Conservation (phyloP, 2,329 filamentous ascomycete species). For the Fusarium sublunatum region DNA sequence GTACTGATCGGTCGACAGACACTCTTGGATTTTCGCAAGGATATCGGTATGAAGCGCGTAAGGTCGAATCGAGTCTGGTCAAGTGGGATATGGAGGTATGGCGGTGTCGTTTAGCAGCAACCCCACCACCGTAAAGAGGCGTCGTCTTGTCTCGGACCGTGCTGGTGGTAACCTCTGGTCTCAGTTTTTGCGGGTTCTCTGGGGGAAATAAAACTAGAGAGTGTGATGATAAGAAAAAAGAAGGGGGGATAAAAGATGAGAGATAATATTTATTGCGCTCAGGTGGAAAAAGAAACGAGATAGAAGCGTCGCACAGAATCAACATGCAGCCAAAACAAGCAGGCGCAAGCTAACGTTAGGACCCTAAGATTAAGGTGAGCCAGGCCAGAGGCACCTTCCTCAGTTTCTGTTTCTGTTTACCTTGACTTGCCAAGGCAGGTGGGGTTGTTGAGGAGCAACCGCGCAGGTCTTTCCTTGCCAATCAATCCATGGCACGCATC, state of each 20-base stretch:
- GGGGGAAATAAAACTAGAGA: constrained; percentile 2
- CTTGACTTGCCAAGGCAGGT: constrained; percentile 21
- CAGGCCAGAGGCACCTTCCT: constrained; percentile 17
- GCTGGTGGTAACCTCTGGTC: constrained; percentile 16
- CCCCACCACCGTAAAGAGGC: constrained; percentile 39
- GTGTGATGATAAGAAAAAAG: constrained; percentile 9
- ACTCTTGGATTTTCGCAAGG: background rate
- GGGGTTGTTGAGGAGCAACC: constrained; percentile 45
- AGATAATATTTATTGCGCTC: constrained; percentile 21
- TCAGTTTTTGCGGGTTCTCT: background rate
- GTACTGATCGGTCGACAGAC: background rate
- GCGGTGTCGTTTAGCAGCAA: constrained; percentile 41
- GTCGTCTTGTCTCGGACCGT: constrained; percentile 29
- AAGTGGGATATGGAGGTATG: constrained; percentile 29
- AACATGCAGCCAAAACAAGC: constrained; percentile 35
- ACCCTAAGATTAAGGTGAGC: background rate
- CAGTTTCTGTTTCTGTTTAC: constrained; percentile 36
- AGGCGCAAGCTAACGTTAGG: constrained; percentile 26
- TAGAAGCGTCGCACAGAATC: constrained; percentile 24
- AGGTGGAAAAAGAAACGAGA: constrained; percentile 21
- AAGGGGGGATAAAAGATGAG: constrained; percentile 5
- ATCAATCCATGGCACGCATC: constrained; percentile 32
- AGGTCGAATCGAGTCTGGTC: constrained; percentile 13
- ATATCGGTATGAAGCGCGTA: constrained; percentile 4
- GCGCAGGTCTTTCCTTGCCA: constrained; percentile 22